Conservation (phyloP, 345 rosid species). For the Diplotaxis tenuifolia region DNA sequence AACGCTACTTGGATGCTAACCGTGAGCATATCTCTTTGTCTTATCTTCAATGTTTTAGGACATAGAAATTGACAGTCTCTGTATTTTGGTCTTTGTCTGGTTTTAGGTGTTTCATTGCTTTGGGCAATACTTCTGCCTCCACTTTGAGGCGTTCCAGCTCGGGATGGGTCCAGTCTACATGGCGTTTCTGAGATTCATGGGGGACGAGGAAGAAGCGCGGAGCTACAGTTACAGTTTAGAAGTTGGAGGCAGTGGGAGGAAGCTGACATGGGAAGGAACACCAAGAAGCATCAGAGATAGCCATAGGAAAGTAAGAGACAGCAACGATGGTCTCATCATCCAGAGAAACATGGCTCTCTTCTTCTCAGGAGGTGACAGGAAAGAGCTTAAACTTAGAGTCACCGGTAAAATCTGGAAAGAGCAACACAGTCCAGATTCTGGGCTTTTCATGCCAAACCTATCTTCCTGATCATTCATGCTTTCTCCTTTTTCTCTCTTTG, state of each 20-base stretch:
- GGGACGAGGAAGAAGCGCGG: conserved; percentile 84
- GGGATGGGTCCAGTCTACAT: conserved; percentile 94
- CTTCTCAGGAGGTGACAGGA: conserved; percentile 91
- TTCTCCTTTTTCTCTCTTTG: conserved; percentile 4
- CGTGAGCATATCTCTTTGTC: no score
- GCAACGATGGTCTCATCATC: conserved; percentile 88
- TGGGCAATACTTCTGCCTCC: conserved; percentile 95
- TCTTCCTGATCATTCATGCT: conserved; percentile 48
- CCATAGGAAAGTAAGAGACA: conserved; percentile 89
- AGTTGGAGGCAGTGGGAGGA: conserved; percentile 90
- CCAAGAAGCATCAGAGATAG: conserved; percentile 89
- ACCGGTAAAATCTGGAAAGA: conserved; percentile 96
- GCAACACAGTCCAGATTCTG: conserved; percentile 79
- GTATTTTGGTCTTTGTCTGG: background rate
- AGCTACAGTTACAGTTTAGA: conserved; percentile 87
- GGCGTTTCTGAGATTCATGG: conserved; percentile 98
- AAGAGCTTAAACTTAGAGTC: conserved; percentile 86
- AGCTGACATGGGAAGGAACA: conserved; percentile 90
- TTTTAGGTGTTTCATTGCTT: conserved; percentile 92
- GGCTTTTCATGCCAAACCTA: conserved; percentile 71
- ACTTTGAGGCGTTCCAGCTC: conserved; percentile 94
- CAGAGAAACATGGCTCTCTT: conserved; percentile 94
- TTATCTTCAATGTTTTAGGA: background rate
- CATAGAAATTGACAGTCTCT: background rate
- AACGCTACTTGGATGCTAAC: conserved; percentile 79